Evolutionary conservation across 768 basidiomycete species (phyloP), one percentile per base, ranked within the genome.

Genomic region (Steccherinum ochraceum): DNA sequence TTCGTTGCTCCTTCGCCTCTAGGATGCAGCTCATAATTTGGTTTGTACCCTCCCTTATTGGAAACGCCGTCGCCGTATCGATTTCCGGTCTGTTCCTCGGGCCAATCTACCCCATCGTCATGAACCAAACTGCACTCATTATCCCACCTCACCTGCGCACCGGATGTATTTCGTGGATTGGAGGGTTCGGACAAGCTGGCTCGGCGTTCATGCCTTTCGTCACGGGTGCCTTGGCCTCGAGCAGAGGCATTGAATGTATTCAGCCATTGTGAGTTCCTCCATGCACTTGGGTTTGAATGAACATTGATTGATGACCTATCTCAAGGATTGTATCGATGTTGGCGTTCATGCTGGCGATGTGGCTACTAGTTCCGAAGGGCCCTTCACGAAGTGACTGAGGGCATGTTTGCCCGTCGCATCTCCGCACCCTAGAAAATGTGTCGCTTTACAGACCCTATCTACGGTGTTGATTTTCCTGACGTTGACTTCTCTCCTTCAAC

Each of bases 1-100:
- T 39, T 11, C 35, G 35, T 39, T 39, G 35, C 35, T n/a, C n/a
- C 11, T 39, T 11, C 11, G n/a, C n/a, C n/a, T n/a, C 3, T 5
- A 79, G 74, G 12, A 65, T 84, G 24, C 75, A 83, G 55, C 58
- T 84, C 30, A 62, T 77, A 25, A 66, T 84, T 11, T 85, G 84
- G 83, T 65, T 77, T 3, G 76, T 77, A 0, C 77, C 78, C 1
- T 72, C 70, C 4, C 63, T 86, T 40, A 64, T 81, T 21, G 77
- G 74, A 20, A 72, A 72, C 40, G 83, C 79, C 0, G 67, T 84
- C 4, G 71, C 75, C 10, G 73, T 79, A 44, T 68, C 79, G 2
- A 62, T 85, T 30, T 66, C 81, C 35, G 84, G 84, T 41, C 48
- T 81, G 16, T 58, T 76, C 27, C 65, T 80, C 18, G 78, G 77